Base-by-base conservation (phyloP, 345 rosid species). In the Lagerstroemia speciosa region DNA sequence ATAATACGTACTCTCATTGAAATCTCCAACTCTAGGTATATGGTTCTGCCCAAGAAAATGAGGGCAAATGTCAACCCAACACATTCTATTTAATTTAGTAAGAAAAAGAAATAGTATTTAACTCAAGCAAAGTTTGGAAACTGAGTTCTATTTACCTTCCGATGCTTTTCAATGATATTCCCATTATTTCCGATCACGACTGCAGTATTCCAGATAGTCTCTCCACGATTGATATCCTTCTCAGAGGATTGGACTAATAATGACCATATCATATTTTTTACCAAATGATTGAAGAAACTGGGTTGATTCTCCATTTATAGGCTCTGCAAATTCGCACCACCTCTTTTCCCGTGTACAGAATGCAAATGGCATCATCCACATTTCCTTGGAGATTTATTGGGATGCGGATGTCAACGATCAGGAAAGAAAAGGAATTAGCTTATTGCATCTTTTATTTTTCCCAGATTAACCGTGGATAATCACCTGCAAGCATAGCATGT, bases 321-420 rank as follows among this genome's bases (percentile, higher is more conserved):
- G 93, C 79, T 94, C 99, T 2, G 99, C 95, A 74, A 94, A 89
- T 75, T 94, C 96, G 74, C 97, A 91, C 97, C 96, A 94, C 66
- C 82, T 88, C 86, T 86, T 91, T 85, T 94, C 99, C 73, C 99
- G 75, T 2, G 99, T 89, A 69, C 99, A 94, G 65, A 91, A 94
- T 62, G 96, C 97, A 83, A 91, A 94, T 6, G 99, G 97, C 96
- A 91, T 91, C 58, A 72, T 91, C 97, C 97, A 94, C 68, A 97
- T 97, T 86, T 94, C 97, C 97, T 93, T 58, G 33, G 29, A 10
- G 29, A 58, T 8, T 27, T 48, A 17, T 67, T 53, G 8, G 69
- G 14, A 38, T 4, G 26, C 10, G 31, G 40, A 3, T 46, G 46
- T 34, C 5, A 29, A 63, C 20, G n/a, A 26, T 0, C 38, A 34